Conservation (phyloP, 257 asterid species). For the Solanum sitiens region DNA sequence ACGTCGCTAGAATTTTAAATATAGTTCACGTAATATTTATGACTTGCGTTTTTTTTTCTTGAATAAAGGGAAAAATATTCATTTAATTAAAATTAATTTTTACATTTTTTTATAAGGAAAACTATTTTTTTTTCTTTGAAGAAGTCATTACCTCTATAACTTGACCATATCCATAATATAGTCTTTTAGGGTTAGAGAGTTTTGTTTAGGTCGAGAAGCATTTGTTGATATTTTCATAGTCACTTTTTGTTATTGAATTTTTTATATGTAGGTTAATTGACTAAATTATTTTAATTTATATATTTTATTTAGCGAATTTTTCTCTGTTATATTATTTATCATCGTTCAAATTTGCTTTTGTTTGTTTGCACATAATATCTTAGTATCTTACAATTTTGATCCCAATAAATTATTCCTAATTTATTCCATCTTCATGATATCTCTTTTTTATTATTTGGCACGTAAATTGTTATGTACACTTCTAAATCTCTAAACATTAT, state of each 20-base stretch:
- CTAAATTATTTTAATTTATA: too few species aligned
- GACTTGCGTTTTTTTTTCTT: too few species aligned
- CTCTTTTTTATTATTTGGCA: background rate
- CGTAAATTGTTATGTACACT: background rate
- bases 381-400: background rate
- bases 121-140: background rate
- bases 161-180: background rate
- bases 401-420: background rate
- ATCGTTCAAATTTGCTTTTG: background rate
- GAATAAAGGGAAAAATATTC: background rate
- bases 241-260: background rate
- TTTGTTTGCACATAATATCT: background rate
- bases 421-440: background rate
- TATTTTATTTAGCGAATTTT: too few species aligned
- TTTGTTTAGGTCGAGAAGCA: background rate
- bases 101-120: too few species aligned
- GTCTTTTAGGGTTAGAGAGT: background rate
- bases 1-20: too few species aligned
- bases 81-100: too few species aligned
- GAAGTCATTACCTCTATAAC: background rate
- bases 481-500: background rate
- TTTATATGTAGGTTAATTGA: background rate
- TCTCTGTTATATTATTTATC: background rate
- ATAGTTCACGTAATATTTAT: too few species aligned
- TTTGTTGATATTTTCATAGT: background rate